Conservation (phyloP, 2,329 filamentous ascomycete species). For the Phialemonium atrogriseum region DNA sequence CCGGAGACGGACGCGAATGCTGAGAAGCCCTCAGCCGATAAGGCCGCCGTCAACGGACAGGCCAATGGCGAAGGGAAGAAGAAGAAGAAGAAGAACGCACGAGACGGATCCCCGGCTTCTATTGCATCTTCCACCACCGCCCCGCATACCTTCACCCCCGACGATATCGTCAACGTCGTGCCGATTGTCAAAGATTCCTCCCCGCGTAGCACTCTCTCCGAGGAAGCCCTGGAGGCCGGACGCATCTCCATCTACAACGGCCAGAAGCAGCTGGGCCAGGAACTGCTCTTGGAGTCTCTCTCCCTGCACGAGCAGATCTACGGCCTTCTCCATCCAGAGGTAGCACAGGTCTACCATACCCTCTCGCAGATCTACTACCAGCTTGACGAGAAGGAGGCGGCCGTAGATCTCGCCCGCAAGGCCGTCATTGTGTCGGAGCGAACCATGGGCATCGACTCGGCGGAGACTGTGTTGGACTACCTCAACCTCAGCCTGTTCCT, state of each 20-base stretch:
- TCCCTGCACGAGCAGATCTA: slow-evolving; percentile 98
- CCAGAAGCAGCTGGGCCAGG: slow-evolving; percentile 92
- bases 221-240: slow-evolving; percentile 92
- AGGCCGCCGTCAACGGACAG: slow-evolving; percentile 27
- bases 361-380: slow-evolving; percentile 95
- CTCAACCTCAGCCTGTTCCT: slow-evolving; percentile 92
- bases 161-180: slow-evolving; percentile 89
- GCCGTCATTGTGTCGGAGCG: slow-evolving; percentile 93
- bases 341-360: slow-evolving; percentile 89
- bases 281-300: slow-evolving; percentile 89
- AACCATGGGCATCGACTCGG: slow-evolving; percentile 85
- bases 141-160: slow-evolving; percentile 61
- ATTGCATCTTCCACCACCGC: slow-evolving; percentile 30
- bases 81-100: slow-evolving; percentile 54
- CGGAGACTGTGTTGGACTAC: slow-evolving; percentile 91
- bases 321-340: slow-evolving; percentile 91
- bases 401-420: slow-evolving; percentile 91
- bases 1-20: slow-evolving; percentile 26
- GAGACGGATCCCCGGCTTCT: slow-evolving; percentile 44
- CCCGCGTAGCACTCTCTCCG: slow-evolving; percentile 81
- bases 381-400: slow-evolving; percentile 94
- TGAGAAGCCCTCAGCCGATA: slow-evolving; percentile 22
- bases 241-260: slow-evolving; percentile 93
- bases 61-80: slow-evolving; percentile 42
- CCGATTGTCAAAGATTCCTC: slow-evolving; percentile 91